A percentile compares a stretch with the other conserved stretches of the same genome.
These are phyloP conservation scores for Cucurbita maxima DNA, from an alignment of 306 rosid species.

Conservation along the genomic window DNA sequence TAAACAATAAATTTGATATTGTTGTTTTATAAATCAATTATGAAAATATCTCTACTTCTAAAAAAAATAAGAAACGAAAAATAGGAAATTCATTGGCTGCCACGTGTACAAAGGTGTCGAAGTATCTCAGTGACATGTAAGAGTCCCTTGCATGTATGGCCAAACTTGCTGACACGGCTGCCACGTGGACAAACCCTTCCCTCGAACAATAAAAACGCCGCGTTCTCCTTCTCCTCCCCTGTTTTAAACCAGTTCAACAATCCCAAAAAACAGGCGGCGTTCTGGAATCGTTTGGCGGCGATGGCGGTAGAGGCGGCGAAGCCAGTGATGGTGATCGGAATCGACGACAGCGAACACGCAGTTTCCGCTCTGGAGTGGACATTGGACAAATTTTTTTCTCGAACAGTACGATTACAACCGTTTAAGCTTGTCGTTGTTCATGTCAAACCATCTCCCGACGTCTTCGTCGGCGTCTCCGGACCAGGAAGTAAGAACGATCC, in stretches of 20 bases:
- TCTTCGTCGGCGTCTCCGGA: conserved; percentile 13
- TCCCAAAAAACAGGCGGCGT: not conserved
- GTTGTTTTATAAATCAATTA: too few relatives aligned
- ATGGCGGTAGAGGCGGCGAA: conserved; percentile 19
- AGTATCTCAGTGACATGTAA: not conserved
- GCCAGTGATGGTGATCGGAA: conserved; percentile 46
- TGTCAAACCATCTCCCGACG: conserved; percentile 19
- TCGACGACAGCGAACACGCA: conserved; percentile 52
- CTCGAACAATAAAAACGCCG: not conserved
- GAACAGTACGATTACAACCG: conserved; percentile 10
- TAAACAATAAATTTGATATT: too few relatives aligned
- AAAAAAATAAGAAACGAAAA: not conserved
- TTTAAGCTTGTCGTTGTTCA: conserved; percentile 29
- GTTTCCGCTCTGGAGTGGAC: conserved; percentile 29
- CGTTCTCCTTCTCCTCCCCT: not conserved
- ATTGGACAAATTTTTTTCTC: conserved; percentile 25
- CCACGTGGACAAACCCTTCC: not conserved
- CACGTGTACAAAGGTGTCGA: not conserved
- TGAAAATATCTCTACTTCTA: too few relatives aligned
- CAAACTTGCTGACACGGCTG: not conserved
- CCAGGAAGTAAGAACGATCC: conserved; percentile 12
- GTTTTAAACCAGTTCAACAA: not conserved
- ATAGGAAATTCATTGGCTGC: not conserved
- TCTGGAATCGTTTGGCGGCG: not conserved
- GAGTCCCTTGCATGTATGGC: not conserved